A percentile compares a stretch with the other conserved stretches of the same genome.
Evolutionary conservation across 768 basidiomycete species (phyloP).

Genomic region (Suillus subalutaceus): DNA sequence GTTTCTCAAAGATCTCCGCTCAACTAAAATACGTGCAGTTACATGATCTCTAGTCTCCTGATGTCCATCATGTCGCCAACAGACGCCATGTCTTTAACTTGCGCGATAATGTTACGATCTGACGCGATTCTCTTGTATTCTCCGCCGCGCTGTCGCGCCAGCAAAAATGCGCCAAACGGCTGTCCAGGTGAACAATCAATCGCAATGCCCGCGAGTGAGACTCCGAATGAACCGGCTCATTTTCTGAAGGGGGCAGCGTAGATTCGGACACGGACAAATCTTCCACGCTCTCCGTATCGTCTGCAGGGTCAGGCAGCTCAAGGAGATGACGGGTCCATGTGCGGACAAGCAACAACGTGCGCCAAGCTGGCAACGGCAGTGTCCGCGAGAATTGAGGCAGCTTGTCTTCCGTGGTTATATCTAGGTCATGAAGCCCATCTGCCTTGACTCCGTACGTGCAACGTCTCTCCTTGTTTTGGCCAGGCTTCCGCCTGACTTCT

Average conservation of each 20-base stretch:
- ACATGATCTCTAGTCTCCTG: background rate
- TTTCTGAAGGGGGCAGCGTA: background rate
- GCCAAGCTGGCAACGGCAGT: background rate
- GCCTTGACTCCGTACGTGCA: background rate
- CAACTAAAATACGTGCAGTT: background rate
- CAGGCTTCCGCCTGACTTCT: background rate
- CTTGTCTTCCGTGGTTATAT: background rate
- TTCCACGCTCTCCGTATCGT: background rate
- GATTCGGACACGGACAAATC: background rate
- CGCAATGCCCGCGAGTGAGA: background rate
- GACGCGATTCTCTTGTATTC: conserved; percentile 1
- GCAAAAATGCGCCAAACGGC: background rate
- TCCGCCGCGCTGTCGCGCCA: background rate
- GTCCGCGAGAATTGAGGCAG: background rate
- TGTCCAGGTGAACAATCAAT: background rate
- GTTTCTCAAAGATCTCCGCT: background rate
- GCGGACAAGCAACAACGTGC: background rate
- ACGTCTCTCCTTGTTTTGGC: background rate
- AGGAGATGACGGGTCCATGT: background rate
- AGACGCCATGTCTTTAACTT: background rate
- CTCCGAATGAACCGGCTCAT: background rate
- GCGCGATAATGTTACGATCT: background rate
- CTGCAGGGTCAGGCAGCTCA: background rate
- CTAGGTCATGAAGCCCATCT: background rate
- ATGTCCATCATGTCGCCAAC: background rate